Evolutionary conservation across 148 eudicot species (phyloP).

Genomic region (Fallopia convolvulus): DNA sequence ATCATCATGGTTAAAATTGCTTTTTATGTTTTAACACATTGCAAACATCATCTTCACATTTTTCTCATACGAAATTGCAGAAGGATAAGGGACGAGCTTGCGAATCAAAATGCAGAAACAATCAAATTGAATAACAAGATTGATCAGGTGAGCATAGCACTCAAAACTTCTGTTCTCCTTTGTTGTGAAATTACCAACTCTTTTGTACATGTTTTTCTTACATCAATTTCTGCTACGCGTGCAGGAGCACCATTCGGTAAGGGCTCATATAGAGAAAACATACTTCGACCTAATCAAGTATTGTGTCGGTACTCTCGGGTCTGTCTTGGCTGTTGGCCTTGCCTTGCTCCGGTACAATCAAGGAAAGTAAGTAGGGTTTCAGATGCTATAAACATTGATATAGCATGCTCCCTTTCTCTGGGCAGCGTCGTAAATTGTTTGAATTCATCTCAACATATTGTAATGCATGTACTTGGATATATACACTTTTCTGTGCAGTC

Average conservation of each 20-base stretch:
- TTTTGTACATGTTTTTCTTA: neutral
- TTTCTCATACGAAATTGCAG: conserved; percentile 27
- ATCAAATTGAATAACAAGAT: conserved; percentile 57
- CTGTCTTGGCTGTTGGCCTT: conserved; percentile 56
- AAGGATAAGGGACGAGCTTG: conserved; percentile 68
- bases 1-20: neutral
- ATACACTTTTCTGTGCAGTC: neutral
- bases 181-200: neutral
- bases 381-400: neutral
- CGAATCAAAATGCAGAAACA: conserved; percentile 66
- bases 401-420: neutral
- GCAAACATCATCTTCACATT: neutral
- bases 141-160: conserved; percentile 37
- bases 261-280: conserved; percentile 59
- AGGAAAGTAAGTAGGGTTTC: neutral
- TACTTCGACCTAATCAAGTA: conserved; percentile 63
- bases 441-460: neutral
- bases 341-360: conserved; percentile 37
- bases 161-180: neutral
- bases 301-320: conserved; percentile 60
- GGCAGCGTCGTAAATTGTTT: neutral
- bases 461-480: neutral
- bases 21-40: neutral
- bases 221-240: neutral
- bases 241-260: conserved; percentile 50